Evolutionary conservation across 805 yeast species (phyloP).

Genomic region (Sporopachydermia quercuum): DNA sequence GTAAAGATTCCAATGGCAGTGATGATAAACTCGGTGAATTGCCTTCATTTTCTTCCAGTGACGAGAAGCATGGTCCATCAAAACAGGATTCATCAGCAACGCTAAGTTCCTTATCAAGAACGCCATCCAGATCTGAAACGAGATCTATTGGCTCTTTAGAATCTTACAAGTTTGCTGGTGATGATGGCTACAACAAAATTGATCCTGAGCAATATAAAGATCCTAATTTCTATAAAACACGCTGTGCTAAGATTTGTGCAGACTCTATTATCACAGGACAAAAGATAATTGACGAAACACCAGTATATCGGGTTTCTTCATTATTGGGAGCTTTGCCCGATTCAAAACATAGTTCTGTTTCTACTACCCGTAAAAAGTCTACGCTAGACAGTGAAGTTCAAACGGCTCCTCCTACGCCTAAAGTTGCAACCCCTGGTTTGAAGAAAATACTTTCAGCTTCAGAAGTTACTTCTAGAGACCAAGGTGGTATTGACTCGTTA

Average conservation of each 20-base stretch:
- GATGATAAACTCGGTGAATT: not conserved
- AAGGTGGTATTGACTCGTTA: not conserved
- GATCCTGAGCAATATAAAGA: not conserved
- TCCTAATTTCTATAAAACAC: not conserved
- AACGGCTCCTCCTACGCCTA: too few relatives aligned
- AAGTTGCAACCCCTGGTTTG: too few relatives aligned
- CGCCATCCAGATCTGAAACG: not conserved
- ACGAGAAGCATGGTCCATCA: not conserved
- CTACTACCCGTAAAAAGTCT: not conserved
- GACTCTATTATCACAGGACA: not conserved
- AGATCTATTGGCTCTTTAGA: not conserved
- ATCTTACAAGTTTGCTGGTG: not conserved
- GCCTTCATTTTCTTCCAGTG: not conserved
- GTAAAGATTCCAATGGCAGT: not conserved
- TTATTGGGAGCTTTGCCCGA: not conserved
- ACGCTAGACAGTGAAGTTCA: too few relatives aligned
- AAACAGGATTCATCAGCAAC: not conserved
- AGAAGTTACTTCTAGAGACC: not conserved
- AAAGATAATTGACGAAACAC: not conserved
- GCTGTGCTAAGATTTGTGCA: not conserved
- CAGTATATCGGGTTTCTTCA: not conserved
- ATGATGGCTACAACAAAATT: not conserved
- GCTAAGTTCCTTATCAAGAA: not conserved
- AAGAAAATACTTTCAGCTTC: not conserved
- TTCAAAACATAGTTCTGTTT: not conserved